Base-by-base conservation (phyloP, 495 filamentous ascomycete genomes). In the Mytilinidion resinicola region DNA sequence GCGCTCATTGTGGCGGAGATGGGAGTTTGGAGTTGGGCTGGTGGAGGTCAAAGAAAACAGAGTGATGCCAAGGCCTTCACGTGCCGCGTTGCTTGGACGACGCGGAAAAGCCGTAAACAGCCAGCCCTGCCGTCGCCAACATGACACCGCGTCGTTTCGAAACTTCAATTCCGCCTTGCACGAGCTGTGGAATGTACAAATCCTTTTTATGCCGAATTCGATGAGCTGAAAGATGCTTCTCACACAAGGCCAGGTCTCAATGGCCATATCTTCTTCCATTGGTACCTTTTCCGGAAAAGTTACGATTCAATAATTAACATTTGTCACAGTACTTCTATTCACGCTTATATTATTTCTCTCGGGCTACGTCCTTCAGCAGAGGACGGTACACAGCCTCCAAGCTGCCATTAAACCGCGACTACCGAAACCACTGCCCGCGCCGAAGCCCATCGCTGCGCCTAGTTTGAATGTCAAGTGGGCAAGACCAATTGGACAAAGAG, bases 301-400 rank as follows among this genome's bases (percentile, higher is more conserved):
- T 30, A 30, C 25, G 25, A 30, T 30, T 30, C 25, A 30, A 30
- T 2, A 3, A 44, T 51, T 60, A 55, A 62, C 37, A 38, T 10
- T 19, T 15, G 15, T 12, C 17, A 17, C 38, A 72, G 69, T 75
- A 41, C 78, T 79, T 62, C 67, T 82, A 39, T 89, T 86, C 70
- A 85, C 85, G 5, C 62, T 80, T 44, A 69, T 84, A 35, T 75
- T 89, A 48, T 89, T 89, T 65, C 72, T 87, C 33, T 85, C 85
- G 0, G 86, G 86, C 53, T 89, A 87, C 67, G 74, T 85, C 11
- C 73, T 88, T 21, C 86, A 89, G 60, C 86, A 89, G 61, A 78
- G 82, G 67, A 86, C 85, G 8, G 80, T 89, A 17, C 78, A 73
- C 37, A 80, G 72, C 53, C 76, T 89, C 33, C 82, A 86, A 69